Base-by-base conservation (phyloP, 1,284 basidiomycete species). In the Marasmius tenuissimus region DNA sequence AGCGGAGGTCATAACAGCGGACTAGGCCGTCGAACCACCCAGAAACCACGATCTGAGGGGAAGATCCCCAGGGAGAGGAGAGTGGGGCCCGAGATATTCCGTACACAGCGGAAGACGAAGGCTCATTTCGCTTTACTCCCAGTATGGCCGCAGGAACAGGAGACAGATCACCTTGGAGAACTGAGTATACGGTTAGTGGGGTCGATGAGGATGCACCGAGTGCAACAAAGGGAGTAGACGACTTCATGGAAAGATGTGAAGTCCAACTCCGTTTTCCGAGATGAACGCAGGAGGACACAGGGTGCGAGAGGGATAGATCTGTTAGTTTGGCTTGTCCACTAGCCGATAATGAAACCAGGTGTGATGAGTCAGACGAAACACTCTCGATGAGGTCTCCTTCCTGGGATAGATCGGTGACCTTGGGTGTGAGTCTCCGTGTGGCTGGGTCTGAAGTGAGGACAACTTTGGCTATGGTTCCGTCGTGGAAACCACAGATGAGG, bases 11-110 rank as follows among this genome's bases (percentile, higher is more conserved):
- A 72, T 92, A 85, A 54, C 90, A 81, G 49, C 82, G 81, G 35
- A 91, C 86, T 55, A 79, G 71, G 7, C 91, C 88, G 68, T 93
- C 89, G 72, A 85, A 92, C 91, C 91, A 93, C 1, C 91, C 91
- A 2, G 88, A 87, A 42, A 91, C 79, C n/a, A 93, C 61, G 22
- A 91, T 81, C 68, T 89, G 80, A n/a, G 88, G 84, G 5, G 89
- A 88, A 1, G 82, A 73, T 10, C 89, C 88, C 79, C 87, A 87
- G 1, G 85, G 83, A 18, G 85, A 85, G 35, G 80, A 78, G 1
- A 78, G 76, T 0, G 88, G 86, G 12, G 83, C 81, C n/a, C 75
- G 77, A 5, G 83, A 76, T 68, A 92, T 84, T 50, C 83, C 87
- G 73, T 91, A 92, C 11, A 92, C 88, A 0, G 89, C 87, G 33